Base-by-base conservation (phyloP, 2,329 filamentous ascomycete species). In the Ceratocystis lukuohia region DNA sequence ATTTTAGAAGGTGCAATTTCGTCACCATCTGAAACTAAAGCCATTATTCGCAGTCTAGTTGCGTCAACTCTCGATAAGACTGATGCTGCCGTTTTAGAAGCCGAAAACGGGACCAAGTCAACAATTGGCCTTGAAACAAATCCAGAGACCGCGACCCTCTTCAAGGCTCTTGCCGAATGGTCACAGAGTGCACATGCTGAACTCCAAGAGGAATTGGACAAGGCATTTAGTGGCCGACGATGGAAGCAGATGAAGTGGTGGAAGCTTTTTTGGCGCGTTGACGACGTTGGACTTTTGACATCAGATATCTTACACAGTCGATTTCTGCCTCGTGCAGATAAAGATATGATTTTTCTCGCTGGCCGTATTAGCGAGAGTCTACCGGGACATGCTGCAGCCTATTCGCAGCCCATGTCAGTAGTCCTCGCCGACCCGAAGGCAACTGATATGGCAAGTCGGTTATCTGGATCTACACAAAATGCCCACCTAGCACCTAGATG, bases 211-310 rank as follows among this genome's bases (percentile, higher is more conserved):
- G 83, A 91, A 70, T 83, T 96, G 1, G 88, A 93, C 70, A 77
- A 84, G 57, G 91, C 90, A 0, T 93, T 96, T 71, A 79, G 82
- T 0, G 85, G 88, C n/a, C 80, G 78, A 20, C 80, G 85, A 48
- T 96, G 93, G 93, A 83, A 84, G 30, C 87, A 88, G 69, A 79
- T 96, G 3, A 82, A 86, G 17, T 97, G 93, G 92, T 96, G 91
- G 88, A 96, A 96, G 74, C 81, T 97, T 0, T 91, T 96, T 73
- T 96, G 91, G 91, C 85, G 91, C 22, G 91, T 94, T 28, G 93
- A 97, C 73, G 93, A 96, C 71, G 90, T 96, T 10, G 84, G 85
- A 2, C 88, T 93, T 81, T 85, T 96, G 65, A 86, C 88, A 2
- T 84, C 85, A 0, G 88, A 94, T 70, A 87, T 96, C 68, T 78